A percentile compares a stretch with the other conserved stretches of the same genome.
These are phyloP conservation scores for Schoenoplectus tabernaemontani DNA, from an alignment of 202 grass and related monocot species.

Conservation along the genomic window DNA sequence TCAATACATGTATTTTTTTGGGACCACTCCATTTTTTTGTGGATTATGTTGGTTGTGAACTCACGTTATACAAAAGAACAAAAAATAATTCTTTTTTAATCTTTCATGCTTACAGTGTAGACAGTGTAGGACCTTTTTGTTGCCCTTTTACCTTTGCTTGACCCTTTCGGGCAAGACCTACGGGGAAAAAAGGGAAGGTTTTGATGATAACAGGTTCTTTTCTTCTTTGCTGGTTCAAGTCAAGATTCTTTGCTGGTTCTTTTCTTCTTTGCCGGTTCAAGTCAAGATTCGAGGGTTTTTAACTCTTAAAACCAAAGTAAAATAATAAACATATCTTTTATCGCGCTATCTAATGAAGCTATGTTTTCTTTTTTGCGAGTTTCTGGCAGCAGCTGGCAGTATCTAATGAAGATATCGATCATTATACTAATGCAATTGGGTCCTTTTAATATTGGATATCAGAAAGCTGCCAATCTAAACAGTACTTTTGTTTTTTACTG, in stretches of 20 bases:
- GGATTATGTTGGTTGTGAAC: neutral
- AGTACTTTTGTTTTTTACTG: conserved; percentile 1
- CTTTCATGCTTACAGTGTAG: neutral
- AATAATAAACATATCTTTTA: neutral
- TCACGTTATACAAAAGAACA: neutral
- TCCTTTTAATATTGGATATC: conserved; percentile 6
- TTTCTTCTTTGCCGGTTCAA: neutral
- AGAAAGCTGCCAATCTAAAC: conserved; percentile 19
- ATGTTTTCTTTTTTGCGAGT: too few relatives aligned
- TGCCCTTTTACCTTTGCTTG: neutral
- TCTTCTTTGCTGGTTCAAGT: too few relatives aligned
- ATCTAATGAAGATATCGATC: neutral
- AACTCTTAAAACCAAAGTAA: neutral
- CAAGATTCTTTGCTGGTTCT: neutral
- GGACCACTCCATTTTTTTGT: neutral
- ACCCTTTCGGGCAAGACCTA: neutral
- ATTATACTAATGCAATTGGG: conserved; percentile 19
- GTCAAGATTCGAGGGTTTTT: neutral
- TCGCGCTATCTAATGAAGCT: neutral
- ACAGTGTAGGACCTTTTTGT: neutral
- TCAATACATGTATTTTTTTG: neutral
- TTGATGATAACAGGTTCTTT: too few relatives aligned
- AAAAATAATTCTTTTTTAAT: neutral
- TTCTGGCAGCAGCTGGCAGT: too few relatives aligned
- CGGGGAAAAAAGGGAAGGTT: neutral